These are phyloP conservation scores for Brasenia schreberi DNA, from an alignment of 164 flowering plant genomes.

Conservation along the genomic window DNA sequence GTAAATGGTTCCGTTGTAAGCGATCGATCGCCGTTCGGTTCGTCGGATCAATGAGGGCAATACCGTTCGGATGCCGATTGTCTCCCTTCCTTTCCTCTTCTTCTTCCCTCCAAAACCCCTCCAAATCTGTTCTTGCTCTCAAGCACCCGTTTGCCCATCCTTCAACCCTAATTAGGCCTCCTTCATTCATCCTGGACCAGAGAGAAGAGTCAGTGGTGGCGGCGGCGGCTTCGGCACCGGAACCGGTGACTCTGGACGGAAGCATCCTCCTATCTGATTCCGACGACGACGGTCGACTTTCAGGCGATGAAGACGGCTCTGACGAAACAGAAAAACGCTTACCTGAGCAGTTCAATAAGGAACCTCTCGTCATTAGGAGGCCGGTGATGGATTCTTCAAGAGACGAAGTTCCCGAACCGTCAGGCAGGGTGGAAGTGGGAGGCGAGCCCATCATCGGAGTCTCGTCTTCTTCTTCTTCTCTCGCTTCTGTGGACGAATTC, in stretches of 20 bases:
- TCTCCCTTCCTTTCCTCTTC: slow-evolving; percentile 1
- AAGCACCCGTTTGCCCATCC: slow-evolving; percentile 11
- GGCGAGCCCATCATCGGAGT: slow-evolving; percentile 1
- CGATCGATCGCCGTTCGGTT: no score
- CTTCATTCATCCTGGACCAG: background rate
- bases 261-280: background rate
- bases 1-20: no score
- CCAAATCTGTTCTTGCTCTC: slow-evolving; percentile 19
- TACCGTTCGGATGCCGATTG: background rate
- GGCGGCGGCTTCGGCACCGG: background rate
- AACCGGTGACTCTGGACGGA: background rate
- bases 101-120: slow-evolving; percentile 9
- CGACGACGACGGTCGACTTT: slow-evolving; percentile 13
- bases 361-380: slow-evolving; percentile 41
- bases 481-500: slow-evolving; percentile 31
- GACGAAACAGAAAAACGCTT: slow-evolving; percentile 3
- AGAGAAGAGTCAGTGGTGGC: background rate
- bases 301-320: slow-evolving; percentile 3
- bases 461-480: slow-evolving; percentile 14
- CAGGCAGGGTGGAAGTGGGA: slow-evolving; percentile 7
- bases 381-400: slow-evolving; percentile 38
- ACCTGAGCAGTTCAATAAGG: background rate
- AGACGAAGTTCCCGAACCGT: slow-evolving; percentile 2
- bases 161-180: background rate
- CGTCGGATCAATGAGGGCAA: background rate